phyloP scores from a whole-genome alignment of 148 eudicot species.

The Selenicereus undatus region DNA sequence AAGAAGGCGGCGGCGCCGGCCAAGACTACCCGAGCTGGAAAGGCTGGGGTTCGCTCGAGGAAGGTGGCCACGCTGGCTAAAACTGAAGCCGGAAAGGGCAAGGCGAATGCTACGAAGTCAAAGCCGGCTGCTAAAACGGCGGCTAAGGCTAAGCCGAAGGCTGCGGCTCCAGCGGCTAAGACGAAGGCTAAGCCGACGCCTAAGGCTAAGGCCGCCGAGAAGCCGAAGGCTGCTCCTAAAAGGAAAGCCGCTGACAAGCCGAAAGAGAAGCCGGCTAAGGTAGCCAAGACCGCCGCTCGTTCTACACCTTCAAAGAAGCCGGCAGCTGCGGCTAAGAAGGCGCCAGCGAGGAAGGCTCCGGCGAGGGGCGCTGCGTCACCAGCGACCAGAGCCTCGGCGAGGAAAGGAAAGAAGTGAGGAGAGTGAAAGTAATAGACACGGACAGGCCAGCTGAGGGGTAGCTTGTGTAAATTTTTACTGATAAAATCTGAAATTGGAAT shows the following conservation, averaged over 20 bases:
- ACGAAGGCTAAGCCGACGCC: background rate
- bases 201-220: slow-evolving; percentile 9
- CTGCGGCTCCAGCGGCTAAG: background rate
- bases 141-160: background rate
- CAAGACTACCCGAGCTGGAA: background rate
- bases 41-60: background rate
- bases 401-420: background rate
- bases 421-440: background rate
- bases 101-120: background rate
- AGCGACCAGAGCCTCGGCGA: background rate
- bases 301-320: background rate
- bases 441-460: background rate
- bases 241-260: slow-evolving; percentile 11
- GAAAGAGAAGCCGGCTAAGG: slow-evolving; percentile 8
- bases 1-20: background rate
- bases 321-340: background rate
- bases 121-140: slow-evolving; percentile 1
- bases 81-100: background rate
- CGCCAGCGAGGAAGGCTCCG: slow-evolving; percentile 21
- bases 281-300: background rate
- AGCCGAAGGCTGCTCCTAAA: background rate
- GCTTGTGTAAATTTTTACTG: slow-evolving; percentile 10
- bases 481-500: slow-evolving; percentile 1
- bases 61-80: background rate
- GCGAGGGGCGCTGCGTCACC: background rate